Evolutionary conservation across 2,329 filamentous ascomycete species (phyloP).

Genomic region (Fusarium cyanostomum): DNA sequence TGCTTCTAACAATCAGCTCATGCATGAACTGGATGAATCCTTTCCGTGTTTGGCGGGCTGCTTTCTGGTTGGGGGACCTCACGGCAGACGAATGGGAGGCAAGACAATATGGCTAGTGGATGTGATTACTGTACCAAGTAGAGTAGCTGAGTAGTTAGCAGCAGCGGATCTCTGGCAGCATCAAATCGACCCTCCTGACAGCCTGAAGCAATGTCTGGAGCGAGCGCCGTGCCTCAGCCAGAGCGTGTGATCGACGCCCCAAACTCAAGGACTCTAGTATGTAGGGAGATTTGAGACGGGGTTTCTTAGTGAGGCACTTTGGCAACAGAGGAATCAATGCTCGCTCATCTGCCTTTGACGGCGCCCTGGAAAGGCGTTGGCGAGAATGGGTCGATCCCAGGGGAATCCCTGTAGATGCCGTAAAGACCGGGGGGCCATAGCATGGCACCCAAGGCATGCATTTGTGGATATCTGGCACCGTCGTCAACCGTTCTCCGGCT

Average conservation of each 20-base stretch:
- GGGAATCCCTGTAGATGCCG: conserved; percentile 23
- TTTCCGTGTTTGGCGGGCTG: conserved; percentile 20
- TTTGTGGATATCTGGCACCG: conserved; percentile 21
- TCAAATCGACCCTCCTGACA: conserved; percentile 21
- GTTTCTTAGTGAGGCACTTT: conserved; percentile 33
- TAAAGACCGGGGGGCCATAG: conserved; percentile 4
- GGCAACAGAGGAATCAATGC: conserved; percentile 40
- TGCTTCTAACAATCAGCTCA: conserved; percentile 37
- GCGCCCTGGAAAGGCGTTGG: conserved; percentile 10
- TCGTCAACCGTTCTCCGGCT: conserved; percentile 22
- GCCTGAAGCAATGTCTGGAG: conserved; percentile 27
- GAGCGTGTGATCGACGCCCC: conserved; percentile 44
- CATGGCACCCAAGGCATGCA: conserved; percentile 28
- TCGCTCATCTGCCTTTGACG: conserved; percentile 12
- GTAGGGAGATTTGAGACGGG: conserved; percentile 34
- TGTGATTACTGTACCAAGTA: conserved; percentile 5
- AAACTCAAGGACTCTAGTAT: conserved; percentile 13
- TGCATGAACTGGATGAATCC: conserved; percentile 40
- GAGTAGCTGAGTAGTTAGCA: not conserved
- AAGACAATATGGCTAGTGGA: conserved; percentile 12
- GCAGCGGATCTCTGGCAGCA: not conserved
- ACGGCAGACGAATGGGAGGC: conserved; percentile 12
- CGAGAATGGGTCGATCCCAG: conserved; percentile 31
- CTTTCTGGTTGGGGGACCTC: conserved; percentile 13
- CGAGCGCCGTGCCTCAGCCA: conserved; percentile 39